Evolutionary conservation across 2,329 filamentous ascomycete genomes (phyloP), one percentile per base, ranked within the genome.

Genomic region (Clathrospora elynae): DNA sequence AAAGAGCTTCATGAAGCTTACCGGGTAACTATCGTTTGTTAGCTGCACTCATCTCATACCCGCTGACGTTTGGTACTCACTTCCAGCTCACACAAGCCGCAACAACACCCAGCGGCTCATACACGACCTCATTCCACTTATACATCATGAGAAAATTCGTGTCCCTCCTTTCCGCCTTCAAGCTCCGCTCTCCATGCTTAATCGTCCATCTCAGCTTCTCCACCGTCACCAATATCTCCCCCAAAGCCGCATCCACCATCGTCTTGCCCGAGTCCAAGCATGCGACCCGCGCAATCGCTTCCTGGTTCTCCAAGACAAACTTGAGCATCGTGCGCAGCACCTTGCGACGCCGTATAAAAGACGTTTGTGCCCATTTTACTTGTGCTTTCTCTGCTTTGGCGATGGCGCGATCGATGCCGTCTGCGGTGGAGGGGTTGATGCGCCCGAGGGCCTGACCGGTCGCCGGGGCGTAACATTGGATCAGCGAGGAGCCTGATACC

Each of bases 141-240:
- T 97, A 96, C 73, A 85, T 82, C 90, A 99, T 95, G 51, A 99
- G 80, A 31, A 96, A 78, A 70, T 95, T 96, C 1, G 90, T 95
- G 4, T 91, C 90, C 38, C 93, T 80, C 34, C 76, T 76, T 52
- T 86, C 86, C 0, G 89, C 82, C 23, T 72, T 72, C 54, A 99
- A 73, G 1, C 90, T 88, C 61, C 82, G 83, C 71, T 96, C 91
- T 58, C 93, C 93, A 71, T 99, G 90, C 53, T 84, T 77, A 51
- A 97, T 85, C 3, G 90, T 96, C 93, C 93, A 99, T 64, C 88
- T 85, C 47, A 99, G 79, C 76, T 96, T 96, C 77, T 97, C 93
- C 0, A 82, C 85, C 5, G 93, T 96, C 28, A 96, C 90, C 41
- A 99, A 78, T 52, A 97, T 91, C 78, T 99, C 93, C 37, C 93